Conservation (phyloP, 208 protist genomes). For the Endotrypanum monterogeii region DNA sequence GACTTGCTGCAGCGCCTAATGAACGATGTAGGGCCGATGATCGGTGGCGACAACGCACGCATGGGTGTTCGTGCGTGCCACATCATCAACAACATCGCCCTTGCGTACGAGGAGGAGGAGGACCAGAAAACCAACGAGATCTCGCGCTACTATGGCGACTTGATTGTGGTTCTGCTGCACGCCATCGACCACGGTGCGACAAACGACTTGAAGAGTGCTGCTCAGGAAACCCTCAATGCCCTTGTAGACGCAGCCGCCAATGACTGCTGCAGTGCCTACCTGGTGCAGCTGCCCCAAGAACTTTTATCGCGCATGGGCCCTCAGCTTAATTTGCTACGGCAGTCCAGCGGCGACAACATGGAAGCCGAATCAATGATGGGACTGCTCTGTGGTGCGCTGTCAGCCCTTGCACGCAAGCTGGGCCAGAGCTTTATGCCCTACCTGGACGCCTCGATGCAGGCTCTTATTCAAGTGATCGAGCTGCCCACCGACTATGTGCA, state of each 20-base stretch:
- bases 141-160: conserved; percentile 84
- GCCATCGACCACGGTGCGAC: conserved; percentile 81
- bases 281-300: conserved; percentile 75
- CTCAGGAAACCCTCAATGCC: conserved; percentile 95
- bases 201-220: conserved; percentile 70
- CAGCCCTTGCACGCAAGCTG: conserved; percentile 78
- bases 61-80: conserved; percentile 93
- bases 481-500: conserved; percentile 77
- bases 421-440: conserved; percentile 42
- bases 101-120: conserved; percentile 83
- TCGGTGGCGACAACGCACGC: conserved; percentile 49
- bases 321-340: conserved; percentile 35
- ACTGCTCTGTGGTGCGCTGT: conserved; percentile 87
- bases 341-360: conserved; percentile 23
- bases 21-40: conserved; percentile 67
- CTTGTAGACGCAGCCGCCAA: conserved; percentile 85
- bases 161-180: conserved; percentile 61
- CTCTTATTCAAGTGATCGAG: conserved; percentile 60
- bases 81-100: conserved; percentile 94
- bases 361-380: conserved; percentile 78
- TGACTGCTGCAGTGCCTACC: conserved; percentile 57
- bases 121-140: conserved; percentile 79
- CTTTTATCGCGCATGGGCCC: conserved; percentile 68
- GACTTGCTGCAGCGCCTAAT: conserved; percentile 72
- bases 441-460: conserved; percentile 56